Conservation (phyloP, 2,329 filamentous ascomycete genomes). For the Fusarium albidum region DNA sequence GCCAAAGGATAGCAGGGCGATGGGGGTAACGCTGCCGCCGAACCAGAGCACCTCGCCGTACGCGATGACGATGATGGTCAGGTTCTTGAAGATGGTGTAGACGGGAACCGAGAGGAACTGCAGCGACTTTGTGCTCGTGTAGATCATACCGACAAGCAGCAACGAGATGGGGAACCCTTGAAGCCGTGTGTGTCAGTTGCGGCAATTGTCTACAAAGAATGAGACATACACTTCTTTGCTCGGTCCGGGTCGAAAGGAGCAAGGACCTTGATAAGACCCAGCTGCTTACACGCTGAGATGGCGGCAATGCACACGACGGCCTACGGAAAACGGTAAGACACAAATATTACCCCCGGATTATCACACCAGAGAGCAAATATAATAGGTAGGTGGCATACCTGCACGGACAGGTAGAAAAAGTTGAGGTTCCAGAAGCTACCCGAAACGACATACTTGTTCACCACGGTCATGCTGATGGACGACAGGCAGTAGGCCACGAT, state of each 20-base stretch:
- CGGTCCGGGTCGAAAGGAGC: constrained; percentile 86
- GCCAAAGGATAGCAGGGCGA: constrained; percentile 92
- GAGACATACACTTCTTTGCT: constrained; percentile 83
- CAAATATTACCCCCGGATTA: not conserved
- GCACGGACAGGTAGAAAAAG: constrained; percentile 91
- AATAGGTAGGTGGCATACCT: constrained; percentile 68
- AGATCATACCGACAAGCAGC: constrained; percentile 98
- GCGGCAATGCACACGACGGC: constrained; percentile 87
- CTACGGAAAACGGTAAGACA: constrained; percentile 54
- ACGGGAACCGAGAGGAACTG: constrained; percentile 97
- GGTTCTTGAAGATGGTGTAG: constrained; percentile 99
- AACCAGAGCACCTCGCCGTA: constrained; percentile 99
- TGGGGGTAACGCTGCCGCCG: constrained; percentile 85
- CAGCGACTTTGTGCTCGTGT: constrained; percentile 93
- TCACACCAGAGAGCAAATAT: not conserved
- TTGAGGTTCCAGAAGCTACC: constrained; percentile 93
- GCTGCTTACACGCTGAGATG: constrained; percentile 82
- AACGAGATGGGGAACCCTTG: constrained; percentile 95
- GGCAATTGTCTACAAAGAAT: not conserved
- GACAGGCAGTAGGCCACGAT: constrained; percentile 91
- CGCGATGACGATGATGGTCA: constrained; percentile 98
- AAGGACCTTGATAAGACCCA: constrained; percentile 83
- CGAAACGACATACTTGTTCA: constrained; percentile 98
- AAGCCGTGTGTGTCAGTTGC: constrained; percentile 35
- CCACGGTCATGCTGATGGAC: constrained; percentile 99